Evolutionary conservation across 495 filamentous ascomycete genomes (phyloP), one percentile per base, ranked within the genome.

Genomic region (Copromyces sp.): DNA sequence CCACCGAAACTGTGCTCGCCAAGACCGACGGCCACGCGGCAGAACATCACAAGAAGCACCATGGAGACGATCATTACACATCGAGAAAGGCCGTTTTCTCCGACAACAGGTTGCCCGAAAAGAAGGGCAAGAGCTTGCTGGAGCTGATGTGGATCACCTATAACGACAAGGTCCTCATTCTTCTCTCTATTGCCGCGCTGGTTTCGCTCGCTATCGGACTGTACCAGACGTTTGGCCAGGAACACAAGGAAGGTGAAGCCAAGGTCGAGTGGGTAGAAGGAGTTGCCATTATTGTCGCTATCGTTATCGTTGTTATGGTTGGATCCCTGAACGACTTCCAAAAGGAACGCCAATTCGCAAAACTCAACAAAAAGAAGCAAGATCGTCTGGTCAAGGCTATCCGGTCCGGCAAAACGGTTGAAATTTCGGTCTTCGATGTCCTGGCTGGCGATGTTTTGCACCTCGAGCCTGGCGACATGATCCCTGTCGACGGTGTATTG

Each of bases 91-190:
- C 91, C 41, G 84, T 94, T 24, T 96, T 83, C 70, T 77, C 85
- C 69, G 89, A 93, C 78, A 96, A 96, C 75, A 81, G 88, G 69
- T 78, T 96, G 29, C 93, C 93, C 0, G 87, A 85, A 71, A 91
- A 92, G 78, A 91, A 94, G 76, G 87, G 90, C 39, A 91, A 93
- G 72, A 89, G 83, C 59, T 86, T 96, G 70, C 84, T 91, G 73
- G 86, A 90, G 75, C 75, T 95, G 41, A 90, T 94, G 78, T 96
- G 93, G 93, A 90, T 91, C 77, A 93, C 92, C 9, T 94, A 93
- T 78, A 93, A 95, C 77, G 93, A 96, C 82, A 93, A 93, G 73
- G 91, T 96, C 29, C 84, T 96, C 70, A 91, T 95, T 20, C 81
- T 93, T 20, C 82, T 94, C 69, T 92, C 90, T 14, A 84, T 87